phyloP scores from a whole-genome alignment of 345 rosid species.

The Noccaea caerulescens region DNA sequence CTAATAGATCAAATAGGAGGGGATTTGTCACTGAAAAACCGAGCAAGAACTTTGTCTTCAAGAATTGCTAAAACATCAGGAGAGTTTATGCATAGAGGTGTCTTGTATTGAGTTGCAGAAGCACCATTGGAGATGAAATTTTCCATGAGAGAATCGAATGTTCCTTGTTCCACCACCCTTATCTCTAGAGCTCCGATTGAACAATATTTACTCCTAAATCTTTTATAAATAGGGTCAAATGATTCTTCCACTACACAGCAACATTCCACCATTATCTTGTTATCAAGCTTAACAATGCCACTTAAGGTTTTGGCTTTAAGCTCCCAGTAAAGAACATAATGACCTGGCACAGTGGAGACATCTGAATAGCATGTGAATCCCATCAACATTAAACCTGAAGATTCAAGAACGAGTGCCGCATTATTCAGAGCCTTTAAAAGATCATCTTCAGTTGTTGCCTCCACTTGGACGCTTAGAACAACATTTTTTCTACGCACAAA shows the following conservation, averaged over 20 bases:
- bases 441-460: conserved; percentile 72
- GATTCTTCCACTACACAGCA: conserved; percentile 60
- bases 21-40: background rate
- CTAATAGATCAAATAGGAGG: background rate
- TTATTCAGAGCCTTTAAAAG: conserved; percentile 53
- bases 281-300: conserved; percentile 38
- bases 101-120: conserved; percentile 65
- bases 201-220: conserved; percentile 47
- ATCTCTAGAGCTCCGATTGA: conserved; percentile 49
- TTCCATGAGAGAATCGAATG: conserved; percentile 68
- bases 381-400: conserved; percentile 49
- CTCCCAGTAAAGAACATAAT: conserved; percentile 66
- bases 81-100: conserved; percentile 61
- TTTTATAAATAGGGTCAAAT: conserved; percentile 51
- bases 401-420: conserved; percentile 48
- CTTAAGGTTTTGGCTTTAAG: conserved; percentile 43
- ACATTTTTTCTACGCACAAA: conserved; percentile 57
- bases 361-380: conserved; percentile 63
- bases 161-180: conserved; percentile 59
- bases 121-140: conserved; percentile 57
- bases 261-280: conserved; percentile 56
- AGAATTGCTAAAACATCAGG: conserved; percentile 34
- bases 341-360: conserved; percentile 59
- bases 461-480: conserved; percentile 55
- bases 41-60: background rate